Percentiles rank a stretch among this genome's conserved stretches.
Evolutionary conservation across 2,329 filamentous ascomycete genomes (phyloP).

Genomic region (Orbilia ellipsospora): DNA sequence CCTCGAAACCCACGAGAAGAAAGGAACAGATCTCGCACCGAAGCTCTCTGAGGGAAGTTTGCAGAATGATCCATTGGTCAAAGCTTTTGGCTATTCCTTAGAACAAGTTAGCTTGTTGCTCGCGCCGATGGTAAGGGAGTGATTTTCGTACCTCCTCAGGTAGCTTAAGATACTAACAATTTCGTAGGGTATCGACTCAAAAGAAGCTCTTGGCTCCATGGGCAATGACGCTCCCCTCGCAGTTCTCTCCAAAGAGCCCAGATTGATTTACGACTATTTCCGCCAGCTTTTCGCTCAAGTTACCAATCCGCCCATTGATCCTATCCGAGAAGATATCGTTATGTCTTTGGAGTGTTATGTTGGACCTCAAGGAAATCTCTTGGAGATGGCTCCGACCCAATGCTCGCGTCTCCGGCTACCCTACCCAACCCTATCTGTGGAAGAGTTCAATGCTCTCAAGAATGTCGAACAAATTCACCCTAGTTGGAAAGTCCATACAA

Average conservation of each 20-base stretch:
- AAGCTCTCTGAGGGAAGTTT: constrained; percentile 76
- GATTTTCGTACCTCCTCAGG: constrained; percentile 13
- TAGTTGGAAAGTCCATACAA: constrained; percentile 86
- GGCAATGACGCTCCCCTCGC: constrained; percentile 95
- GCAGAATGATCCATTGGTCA: constrained; percentile 84
- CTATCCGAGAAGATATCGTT: constrained; percentile 95
- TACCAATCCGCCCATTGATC: constrained; percentile 96
- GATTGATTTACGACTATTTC: constrained; percentile 95
- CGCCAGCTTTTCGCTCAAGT: constrained; percentile 97
- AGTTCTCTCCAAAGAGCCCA: constrained; percentile 87
- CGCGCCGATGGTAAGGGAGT: constrained; percentile 76
- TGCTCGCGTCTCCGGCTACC: constrained; percentile 86
- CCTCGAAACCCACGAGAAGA: constrained; percentile 70
- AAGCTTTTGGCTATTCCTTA: constrained; percentile 91
- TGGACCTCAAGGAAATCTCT: constrained; percentile 90
- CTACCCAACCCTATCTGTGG: constrained; percentile 87
- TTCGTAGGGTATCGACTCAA: constrained; percentile 81
- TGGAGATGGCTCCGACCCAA: constrained; percentile 92
- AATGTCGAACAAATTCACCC: constrained; percentile 78
- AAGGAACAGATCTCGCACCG: constrained; percentile 72
- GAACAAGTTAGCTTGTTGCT: constrained; percentile 93
- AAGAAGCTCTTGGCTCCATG: constrained; percentile 97
- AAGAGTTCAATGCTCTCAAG: constrained; percentile 88
- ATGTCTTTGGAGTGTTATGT: constrained; percentile 98
- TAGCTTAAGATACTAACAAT: constrained; percentile 18